These are phyloP conservation scores for Pyrrhoderma noxium DNA, from an alignment of 1,284 basidiomycete genomes.

Conservation along the genomic window DNA sequence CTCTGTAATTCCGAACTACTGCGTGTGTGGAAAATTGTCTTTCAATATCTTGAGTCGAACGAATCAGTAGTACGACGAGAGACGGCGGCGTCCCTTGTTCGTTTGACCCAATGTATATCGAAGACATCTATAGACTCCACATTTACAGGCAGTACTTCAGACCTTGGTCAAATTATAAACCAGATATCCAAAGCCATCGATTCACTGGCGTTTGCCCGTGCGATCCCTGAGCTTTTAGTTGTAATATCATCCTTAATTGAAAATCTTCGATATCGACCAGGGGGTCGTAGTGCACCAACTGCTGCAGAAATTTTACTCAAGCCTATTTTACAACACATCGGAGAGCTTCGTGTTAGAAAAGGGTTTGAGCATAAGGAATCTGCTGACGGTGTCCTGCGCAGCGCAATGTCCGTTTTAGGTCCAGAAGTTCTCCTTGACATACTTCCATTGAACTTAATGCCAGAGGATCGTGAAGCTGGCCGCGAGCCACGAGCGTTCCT, in stretches of 20 bases:
- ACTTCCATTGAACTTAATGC: conserved; percentile 85
- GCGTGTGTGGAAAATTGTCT: conserved; percentile 71
- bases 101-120: conserved; percentile 65
- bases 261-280: conserved; percentile 35
- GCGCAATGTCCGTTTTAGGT: conserved; percentile 82
- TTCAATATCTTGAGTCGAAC: conserved; percentile 64
- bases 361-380: conserved; percentile 89
- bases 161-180: conserved; percentile 54
- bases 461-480: conserved; percentile 56
- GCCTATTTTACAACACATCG: conserved; percentile 69
- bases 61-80: conserved; percentile 53
- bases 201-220: conserved; percentile 58
- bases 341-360: conserved; percentile 69
- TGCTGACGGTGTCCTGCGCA: conserved; percentile 75
- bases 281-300: conserved; percentile 37
- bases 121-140: conserved; percentile 52
- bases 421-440: conserved; percentile 71
- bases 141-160: conserved; percentile 43
- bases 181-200: conserved; percentile 63
- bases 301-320: conserved; percentile 70
- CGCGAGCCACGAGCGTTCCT: conserved; percentile 82
- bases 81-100: conserved; percentile 54
- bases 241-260: conserved; percentile 51
- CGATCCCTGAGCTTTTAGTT: conserved; percentile 65
- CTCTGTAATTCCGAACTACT: conserved; percentile 47